Evolutionary conservation across 257 asterid genomes (phyloP), one percentile per base, ranked within the genome.

Genomic region (Przewalskia tangutica): DNA sequence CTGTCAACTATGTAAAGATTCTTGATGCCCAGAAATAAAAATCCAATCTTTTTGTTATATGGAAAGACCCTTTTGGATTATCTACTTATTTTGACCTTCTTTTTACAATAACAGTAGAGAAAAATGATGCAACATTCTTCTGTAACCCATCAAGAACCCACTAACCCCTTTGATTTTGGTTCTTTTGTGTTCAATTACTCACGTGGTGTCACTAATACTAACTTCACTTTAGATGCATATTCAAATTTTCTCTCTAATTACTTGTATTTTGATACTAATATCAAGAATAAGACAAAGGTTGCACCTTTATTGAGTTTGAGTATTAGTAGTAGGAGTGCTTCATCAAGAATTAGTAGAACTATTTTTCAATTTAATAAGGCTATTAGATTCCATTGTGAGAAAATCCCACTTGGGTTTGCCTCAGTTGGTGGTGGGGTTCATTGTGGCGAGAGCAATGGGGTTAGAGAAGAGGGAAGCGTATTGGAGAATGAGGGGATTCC

Each of bases 331-430:
- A 91, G 90, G 81, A 90, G 93, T 77, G 89, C 90, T 79, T 89
- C 95, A 48, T 90, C 87, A 83, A 84, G 91, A 82, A 58, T 94
- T 86, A 83, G 93, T 55, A 91, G 86, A 58, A 88, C 27, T 46
- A 64, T 94, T 46, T 83, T 85, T 84, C 93, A 91, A 77, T 94
- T 93, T 82, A 96, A 93, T 68, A 90, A 85, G 73, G 95, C 92
- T 59, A 87, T 96, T 84, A 89, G 89, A 83, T 85, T 96, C 82
- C 97, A 96, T 54, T 93, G 95, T 81, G 98, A 93, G 88, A 89
- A 89, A 87, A 84, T 89, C 79, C 97, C 99, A 6, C 94, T 96
- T 80, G 91, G 94, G 81, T 96, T 96, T 81, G 97, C 93, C 32
- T 94, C 98, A 8, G 81, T 92, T 59, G 82, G 71, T 32, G 71